Evolutionary conservation across 495 filamentous ascomycete species (phyloP).

Genomic region (Cudoniella acicularis): DNA sequence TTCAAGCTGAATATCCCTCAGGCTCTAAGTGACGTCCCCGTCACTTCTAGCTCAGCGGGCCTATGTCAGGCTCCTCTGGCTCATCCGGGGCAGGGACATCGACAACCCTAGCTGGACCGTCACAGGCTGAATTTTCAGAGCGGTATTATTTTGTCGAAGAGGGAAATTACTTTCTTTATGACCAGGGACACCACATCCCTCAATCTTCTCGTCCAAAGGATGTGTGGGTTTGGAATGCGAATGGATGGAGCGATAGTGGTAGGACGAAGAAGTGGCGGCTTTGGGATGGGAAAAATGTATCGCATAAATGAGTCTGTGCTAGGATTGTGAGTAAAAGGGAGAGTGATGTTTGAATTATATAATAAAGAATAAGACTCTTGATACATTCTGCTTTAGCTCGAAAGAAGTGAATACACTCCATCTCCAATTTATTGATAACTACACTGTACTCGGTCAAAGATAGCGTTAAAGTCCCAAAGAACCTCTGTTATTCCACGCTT

Average conservation of each 20-base stretch:
- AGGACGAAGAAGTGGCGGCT: neutral
- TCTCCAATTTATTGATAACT: neutral
- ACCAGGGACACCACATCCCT: constrained; percentile 1
- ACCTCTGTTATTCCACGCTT: neutral
- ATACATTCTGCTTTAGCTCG: neutral
- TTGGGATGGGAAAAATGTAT: neutral
- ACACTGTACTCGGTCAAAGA: constrained; percentile 8
- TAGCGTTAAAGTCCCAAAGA: constrained; percentile 6
- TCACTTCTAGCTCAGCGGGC: too few relatives aligned
- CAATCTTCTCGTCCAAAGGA: constrained; percentile 3
- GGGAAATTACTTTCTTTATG: neutral
- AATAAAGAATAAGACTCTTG: neutral
- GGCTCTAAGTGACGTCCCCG: too few relatives aligned
- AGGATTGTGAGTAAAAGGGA: neutral
- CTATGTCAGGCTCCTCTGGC: constrained; percentile 2
- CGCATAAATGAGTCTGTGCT: neutral
- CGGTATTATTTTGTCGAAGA: constrained; percentile 8
- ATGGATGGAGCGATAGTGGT: neutral
- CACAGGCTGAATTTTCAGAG: neutral
- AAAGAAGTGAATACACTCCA: neutral
- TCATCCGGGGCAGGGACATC: neutral
- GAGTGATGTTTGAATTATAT: neutral
- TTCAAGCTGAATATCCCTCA: too few relatives aligned
- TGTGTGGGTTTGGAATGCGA: constrained; percentile 8
- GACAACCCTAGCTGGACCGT: neutral